Evolutionary conservation across 768 basidiomycete species (phyloP).

Genomic region (Tricholoma hemisulphureum): DNA sequence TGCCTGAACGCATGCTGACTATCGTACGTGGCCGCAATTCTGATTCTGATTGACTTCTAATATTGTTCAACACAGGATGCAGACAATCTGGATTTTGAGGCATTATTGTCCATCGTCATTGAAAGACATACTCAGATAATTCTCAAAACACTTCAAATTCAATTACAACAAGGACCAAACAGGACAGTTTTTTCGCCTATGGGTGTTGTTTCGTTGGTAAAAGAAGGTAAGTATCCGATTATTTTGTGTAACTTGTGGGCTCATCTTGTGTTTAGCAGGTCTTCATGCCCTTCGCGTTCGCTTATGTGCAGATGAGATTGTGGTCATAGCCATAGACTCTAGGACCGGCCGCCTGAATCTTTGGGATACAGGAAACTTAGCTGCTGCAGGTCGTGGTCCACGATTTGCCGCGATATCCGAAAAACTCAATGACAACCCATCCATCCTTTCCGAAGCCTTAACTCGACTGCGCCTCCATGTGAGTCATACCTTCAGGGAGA

Average conservation of each 20-base stretch:
- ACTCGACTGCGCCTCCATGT: conserved; percentile 63
- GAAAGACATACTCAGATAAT: conserved; percentile 64
- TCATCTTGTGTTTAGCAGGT: conserved; percentile 39
- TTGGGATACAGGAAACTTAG: conserved; percentile 78
- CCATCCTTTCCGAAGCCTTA: conserved; percentile 54
- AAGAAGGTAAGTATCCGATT: conserved; percentile 47
- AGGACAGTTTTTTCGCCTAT: conserved; percentile 60
- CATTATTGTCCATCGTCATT: conserved; percentile 60
- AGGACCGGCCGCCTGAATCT: conserved; percentile 78
- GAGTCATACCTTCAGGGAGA: conserved; percentile 22
- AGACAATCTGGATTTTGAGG: conserved; percentile 71
- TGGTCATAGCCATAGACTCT: conserved; percentile 74
- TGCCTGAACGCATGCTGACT: conserved; percentile 41
- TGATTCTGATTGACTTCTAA: background rate
- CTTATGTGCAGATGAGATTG: conserved; percentile 73
- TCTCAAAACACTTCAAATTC: conserved; percentile 52
- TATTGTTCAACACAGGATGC: conserved; percentile 46
- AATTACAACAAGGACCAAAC: conserved; percentile 50
- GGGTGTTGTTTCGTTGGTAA: conserved; percentile 55
- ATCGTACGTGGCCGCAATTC: conserved; percentile 51
- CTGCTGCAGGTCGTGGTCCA: conserved; percentile 69
- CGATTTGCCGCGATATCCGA: conserved; percentile 59
- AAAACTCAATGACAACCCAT: conserved; percentile 69
- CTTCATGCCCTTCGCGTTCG: conserved; percentile 61
- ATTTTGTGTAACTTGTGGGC: background rate